A percentile compares a stretch with the other conserved stretches of the same genome.
These are phyloP conservation scores for Plectosphaerella plurivora DNA, from an alignment of 2,329 filamentous ascomycete genomes.

Conservation along the genomic window DNA sequence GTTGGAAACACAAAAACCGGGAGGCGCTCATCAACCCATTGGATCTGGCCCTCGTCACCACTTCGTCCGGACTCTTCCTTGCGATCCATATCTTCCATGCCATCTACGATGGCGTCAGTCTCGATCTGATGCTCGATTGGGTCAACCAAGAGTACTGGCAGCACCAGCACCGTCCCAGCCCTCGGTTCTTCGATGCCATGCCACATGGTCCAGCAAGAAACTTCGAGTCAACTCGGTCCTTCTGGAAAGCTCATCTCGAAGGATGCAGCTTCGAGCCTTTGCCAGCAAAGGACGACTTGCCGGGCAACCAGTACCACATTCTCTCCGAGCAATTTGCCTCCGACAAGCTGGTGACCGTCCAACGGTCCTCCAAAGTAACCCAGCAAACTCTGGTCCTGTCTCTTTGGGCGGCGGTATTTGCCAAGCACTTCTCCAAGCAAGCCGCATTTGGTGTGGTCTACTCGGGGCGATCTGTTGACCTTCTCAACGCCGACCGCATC, in stretches of 20 bases:
- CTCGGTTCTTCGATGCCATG: slow-evolving; percentile 63
- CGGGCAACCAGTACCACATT: too few relatives aligned
- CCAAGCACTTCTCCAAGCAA: slow-evolving; percentile 38
- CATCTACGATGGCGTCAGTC: slow-evolving; percentile 79
- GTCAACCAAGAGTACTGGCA: slow-evolving; percentile 49
- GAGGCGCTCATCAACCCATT: slow-evolving; percentile 46
- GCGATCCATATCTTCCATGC: slow-evolving; percentile 75
- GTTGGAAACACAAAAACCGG: slow-evolving; percentile 53
- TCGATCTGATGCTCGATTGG: slow-evolving; percentile 60
- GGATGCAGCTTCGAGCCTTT: slow-evolving; percentile 20
- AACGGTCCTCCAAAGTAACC: slow-evolving; percentile 63
- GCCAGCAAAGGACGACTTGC: neutral
- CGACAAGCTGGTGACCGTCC: slow-evolving; percentile 41
- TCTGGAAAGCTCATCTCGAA: slow-evolving; percentile 63
- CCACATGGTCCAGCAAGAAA: slow-evolving; percentile 62
- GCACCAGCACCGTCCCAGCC: slow-evolving; percentile 26
- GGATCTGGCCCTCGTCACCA: slow-evolving; percentile 38
- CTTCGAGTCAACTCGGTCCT: slow-evolving; percentile 38
- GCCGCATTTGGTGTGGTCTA: slow-evolving; percentile 68
- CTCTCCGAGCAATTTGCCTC: slow-evolving; percentile 3
- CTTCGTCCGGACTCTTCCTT: slow-evolving; percentile 32
- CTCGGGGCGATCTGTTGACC: slow-evolving; percentile 70
- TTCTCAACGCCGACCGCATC: slow-evolving; percentile 60
- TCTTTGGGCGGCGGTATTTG: slow-evolving; percentile 63
- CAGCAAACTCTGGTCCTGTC: slow-evolving; percentile 77